phyloP scores from a whole-genome alignment of 2,329 filamentous ascomycete species.

The Mariannaea sp. region DNA sequence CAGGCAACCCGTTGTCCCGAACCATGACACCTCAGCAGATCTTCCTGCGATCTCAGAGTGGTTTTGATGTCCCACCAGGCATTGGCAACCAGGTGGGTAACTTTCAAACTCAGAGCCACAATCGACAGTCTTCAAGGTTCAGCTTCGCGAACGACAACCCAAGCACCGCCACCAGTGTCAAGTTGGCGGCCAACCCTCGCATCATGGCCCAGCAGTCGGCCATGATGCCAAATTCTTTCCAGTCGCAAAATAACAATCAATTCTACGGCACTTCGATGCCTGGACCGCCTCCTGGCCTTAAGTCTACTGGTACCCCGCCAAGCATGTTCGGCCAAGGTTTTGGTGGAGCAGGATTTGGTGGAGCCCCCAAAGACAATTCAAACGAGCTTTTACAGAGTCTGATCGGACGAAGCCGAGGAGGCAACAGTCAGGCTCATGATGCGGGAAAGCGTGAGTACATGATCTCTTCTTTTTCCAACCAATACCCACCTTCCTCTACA shows the following conservation, averaged over 20 bases:
- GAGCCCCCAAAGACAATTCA: constrained; percentile 71
- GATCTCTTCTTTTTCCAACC: constrained; percentile 89
- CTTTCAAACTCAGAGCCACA: constrained; percentile 70
- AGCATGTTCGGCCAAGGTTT: constrained; percentile 95
- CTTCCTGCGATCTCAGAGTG: constrained; percentile 65
- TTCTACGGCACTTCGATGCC: constrained; percentile 87
- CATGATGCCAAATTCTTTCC: constrained; percentile 77
- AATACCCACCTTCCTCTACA: constrained; percentile 80
- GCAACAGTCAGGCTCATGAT: constrained; percentile 76
- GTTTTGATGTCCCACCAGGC: constrained; percentile 63
- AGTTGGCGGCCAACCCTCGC: constrained; percentile 77
- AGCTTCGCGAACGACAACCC: constrained; percentile 81
- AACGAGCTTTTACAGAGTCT: constrained; percentile 75
- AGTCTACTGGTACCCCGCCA: constrained; percentile 92
- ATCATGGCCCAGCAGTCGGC: constrained; percentile 83
- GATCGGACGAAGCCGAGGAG: constrained; percentile 71
- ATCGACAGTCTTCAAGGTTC: constrained; percentile 83
- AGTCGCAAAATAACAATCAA: constrained; percentile 65
- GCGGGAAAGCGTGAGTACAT: constrained; percentile 98
- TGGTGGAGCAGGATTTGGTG: constrained; percentile 71
- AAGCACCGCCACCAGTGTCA: constrained; percentile 59
- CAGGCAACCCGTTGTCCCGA: constrained; percentile 63
- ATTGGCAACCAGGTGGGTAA: constrained; percentile 53
- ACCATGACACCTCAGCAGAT: constrained; percentile 83
- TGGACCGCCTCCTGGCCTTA: constrained; percentile 91